Percentiles rank a stretch among this genome's conserved stretches.
Conservation (phyloP, 2,329 filamentous ascomycete species). For the Ceratocystis smalleyi region DNA sequence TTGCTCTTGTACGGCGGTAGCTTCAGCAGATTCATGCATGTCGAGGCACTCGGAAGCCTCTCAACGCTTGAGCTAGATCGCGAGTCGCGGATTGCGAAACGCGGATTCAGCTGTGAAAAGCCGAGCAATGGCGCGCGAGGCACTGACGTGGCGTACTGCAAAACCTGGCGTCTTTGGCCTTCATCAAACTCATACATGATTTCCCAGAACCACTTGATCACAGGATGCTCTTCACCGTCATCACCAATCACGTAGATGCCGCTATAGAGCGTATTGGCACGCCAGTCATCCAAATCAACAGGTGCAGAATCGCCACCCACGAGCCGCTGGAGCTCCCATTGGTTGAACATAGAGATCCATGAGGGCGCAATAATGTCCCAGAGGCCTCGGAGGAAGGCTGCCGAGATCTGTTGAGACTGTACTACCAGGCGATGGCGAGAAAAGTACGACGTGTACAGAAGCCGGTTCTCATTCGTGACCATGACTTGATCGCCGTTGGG, state of each 20-base stretch:
- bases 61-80: conserved; percentile 36
- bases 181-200: conserved; percentile 67
- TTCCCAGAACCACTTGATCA: conserved; percentile 77
- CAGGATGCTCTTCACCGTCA: conserved; percentile 72
- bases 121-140: conserved; percentile 79
- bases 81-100: conserved; percentile 79
- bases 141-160: conserved; percentile 93
- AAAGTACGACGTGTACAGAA: conserved; percentile 88
- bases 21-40: conserved; percentile 89
- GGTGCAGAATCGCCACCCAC: conserved; percentile 75
- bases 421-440: conserved; percentile 70
- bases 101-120: conserved; percentile 69
- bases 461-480: conserved; percentile 83
- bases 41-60: conserved; percentile 80
- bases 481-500: conserved; percentile 57
- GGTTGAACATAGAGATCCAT: conserved; percentile 98
- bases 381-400: conserved; percentile 74
- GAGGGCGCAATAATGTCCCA: conserved; percentile 75
- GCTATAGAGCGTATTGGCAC: conserved; percentile 70
- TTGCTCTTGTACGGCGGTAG: conserved; percentile 64
- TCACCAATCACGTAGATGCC: conserved; percentile 84
- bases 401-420: conserved; percentile 68
- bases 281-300: conserved; percentile 76
- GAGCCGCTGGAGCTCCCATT: conserved; percentile 81
- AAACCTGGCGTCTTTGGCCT: conserved; percentile 62